A percentile compares a stretch with the other conserved stretches of the same genome.
These are phyloP conservation scores for Trametes cubensis DNA, from an alignment of 768 basidiomycete species.

Conservation along the genomic window DNA sequence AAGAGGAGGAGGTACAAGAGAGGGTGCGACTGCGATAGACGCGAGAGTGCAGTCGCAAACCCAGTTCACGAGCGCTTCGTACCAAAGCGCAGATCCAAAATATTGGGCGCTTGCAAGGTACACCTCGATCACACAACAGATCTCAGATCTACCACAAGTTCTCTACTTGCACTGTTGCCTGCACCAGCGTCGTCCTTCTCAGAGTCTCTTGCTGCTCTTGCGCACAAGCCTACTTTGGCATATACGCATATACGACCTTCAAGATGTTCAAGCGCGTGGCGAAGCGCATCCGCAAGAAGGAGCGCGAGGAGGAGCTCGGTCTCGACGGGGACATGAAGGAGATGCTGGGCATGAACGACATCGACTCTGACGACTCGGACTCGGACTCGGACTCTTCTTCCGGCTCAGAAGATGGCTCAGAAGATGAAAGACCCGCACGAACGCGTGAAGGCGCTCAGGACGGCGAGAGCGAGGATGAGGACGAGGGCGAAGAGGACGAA, in stretches of 20 bases:
- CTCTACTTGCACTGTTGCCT: background rate
- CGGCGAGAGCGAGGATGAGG: conserved; percentile 28
- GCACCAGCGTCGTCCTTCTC: no score
- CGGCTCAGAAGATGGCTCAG: conserved; percentile 29
- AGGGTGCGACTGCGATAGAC: no score
- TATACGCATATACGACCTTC: no score
- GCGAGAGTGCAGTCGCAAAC: no score
- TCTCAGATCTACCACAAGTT: conserved; percentile 4
- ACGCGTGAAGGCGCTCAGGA: conserved; percentile 6
- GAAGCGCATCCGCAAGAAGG: conserved; percentile 60
- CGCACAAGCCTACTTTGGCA: no score
- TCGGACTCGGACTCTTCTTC: conserved; percentile 43
- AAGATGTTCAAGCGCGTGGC: conserved; percentile 81
- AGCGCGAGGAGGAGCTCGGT: conserved; percentile 67
- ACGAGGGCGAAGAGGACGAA: conserved; percentile 25
- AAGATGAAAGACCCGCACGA: conserved; percentile 21
- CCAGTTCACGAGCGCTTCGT: no score
- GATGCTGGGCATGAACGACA: conserved; percentile 68
- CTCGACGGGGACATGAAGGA: conserved; percentile 66
- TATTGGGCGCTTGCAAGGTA: background rate
- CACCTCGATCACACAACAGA: conserved; percentile 9
- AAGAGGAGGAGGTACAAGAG: no score
- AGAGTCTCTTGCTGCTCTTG: no score
- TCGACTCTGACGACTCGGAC: conserved; percentile 71
- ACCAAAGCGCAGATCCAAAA: no score